Base-by-base conservation (phyloP, 352 stramenopile species). In the Phytophthora boehmeriae region DNA sequence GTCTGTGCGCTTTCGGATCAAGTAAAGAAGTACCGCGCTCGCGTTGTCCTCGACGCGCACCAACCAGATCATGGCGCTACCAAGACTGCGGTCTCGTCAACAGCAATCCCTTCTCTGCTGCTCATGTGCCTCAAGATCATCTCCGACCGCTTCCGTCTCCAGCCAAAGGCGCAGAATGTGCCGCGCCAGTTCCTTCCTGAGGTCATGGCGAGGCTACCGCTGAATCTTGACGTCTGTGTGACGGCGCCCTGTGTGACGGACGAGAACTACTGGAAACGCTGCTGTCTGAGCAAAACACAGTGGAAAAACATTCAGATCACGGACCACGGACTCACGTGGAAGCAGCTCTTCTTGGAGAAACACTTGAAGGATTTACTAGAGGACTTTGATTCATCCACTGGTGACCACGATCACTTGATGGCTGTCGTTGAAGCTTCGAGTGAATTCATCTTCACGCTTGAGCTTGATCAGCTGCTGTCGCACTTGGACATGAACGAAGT, bases 201-300 rank as follows among this genome's bases (percentile, higher is more conserved):
- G 27, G 80, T 97, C 25, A 95, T 92, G 66, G 75, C 75, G 6
- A 71, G 87, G 19, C 70, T 98, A 14, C 83, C 84, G 16, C 70
- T 95, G 16, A 83, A 97, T 45, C 75, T 97, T 32, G 88, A 96
- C 54, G 71, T 92, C 0, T 87, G 79, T 39, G 63, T 96, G 38
- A 83, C 87, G 2, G 83, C 86, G 5, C 83, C 85, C 0, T 88
- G 96, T 62, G 88, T 98, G 36, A 91, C 84, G 41, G 90, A 98
- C 62, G 93, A 98, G 63, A 96, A 92, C 68, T 98, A 98, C 73
- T 98, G 93, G 93, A 98, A 98, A 63, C 78, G 86, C 9, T 89
- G 88, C 54, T 97, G 88, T 58, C 68, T 96, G 41, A 82, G 76
- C 57, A 83, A 89, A 41, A 79, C 70, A n/a, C 75, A 75, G 30